phyloP scores from a whole-genome alignment of 1,139 yeast genomes.

The Insectozyma bohioensis region DNA sequence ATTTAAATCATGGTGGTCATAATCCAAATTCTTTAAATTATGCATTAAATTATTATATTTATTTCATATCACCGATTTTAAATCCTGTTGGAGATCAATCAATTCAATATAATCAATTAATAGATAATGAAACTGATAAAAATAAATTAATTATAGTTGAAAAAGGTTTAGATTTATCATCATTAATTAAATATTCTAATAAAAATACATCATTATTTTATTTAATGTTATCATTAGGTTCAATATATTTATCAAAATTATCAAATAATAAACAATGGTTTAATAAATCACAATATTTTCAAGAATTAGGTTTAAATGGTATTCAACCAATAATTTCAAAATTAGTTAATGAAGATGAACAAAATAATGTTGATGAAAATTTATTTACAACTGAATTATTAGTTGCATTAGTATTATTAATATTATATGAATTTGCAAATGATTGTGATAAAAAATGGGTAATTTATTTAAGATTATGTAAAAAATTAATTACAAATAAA shows the following conservation, averaged over 20 bases:
- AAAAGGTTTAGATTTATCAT: conserved; percentile 23
- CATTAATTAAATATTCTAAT: conserved; percentile 27
- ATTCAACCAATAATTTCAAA: conserved; percentile 14
- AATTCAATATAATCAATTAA: conserved; percentile 15
- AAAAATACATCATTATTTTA: conserved; percentile 23
- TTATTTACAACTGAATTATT: conserved; percentile 21
- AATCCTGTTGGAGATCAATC: conserved; percentile 24
- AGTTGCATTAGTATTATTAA: conserved; percentile 24
- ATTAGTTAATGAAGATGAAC: conserved; percentile 8
- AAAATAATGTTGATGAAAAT: too few relatives aligned
- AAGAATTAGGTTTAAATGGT: conserved; percentile 18
- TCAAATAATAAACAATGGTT: conserved; percentile 18
- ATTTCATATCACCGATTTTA: conserved; percentile 28
- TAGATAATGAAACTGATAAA: conserved; percentile 6
- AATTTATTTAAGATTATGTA: conserved; percentile 22
- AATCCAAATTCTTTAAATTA: conserved; percentile 20
- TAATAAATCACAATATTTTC: conserved; percentile 18
- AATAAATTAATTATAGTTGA: conserved; percentile 19
- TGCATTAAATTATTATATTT: conserved; percentile 27
- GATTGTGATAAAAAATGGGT: conserved; percentile 29
- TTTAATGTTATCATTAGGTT: conserved; percentile 26
- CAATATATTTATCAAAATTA: conserved; percentile 24
- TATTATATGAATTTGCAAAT: conserved; percentile 29
- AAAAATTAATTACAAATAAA: conserved; percentile 18
- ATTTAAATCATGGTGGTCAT: conserved; percentile 3